A percentile compares a stretch with the other conserved stretches of the same genome.
These are phyloP conservation scores for Hypoxylon sp. DNA, from an alignment of 2,329 filamentous ascomycete species.

Conservation along the genomic window DNA sequence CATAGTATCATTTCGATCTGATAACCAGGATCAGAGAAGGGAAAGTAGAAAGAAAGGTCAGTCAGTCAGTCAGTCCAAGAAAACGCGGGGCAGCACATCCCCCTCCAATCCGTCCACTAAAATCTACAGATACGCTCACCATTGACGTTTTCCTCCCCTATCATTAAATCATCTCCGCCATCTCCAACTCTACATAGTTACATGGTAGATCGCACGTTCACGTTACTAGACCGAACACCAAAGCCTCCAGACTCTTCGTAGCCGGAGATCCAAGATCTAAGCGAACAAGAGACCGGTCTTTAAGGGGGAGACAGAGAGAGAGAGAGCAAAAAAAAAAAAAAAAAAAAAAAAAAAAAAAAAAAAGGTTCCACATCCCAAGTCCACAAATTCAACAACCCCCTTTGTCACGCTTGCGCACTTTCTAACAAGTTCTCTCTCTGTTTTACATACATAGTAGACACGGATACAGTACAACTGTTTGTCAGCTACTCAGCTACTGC, in stretches of 20 bases:
- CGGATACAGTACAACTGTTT: too few relatives aligned
- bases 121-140: slow-evolving; percentile 8
- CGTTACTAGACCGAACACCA: slow-evolving; percentile 20
- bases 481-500: too few relatives aligned
- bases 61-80: too few relatives aligned
- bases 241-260: slow-evolving; percentile 2
- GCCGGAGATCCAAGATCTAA: slow-evolving; percentile 24
- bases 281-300: slow-evolving; percentile 32
- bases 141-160: slow-evolving; percentile 18
- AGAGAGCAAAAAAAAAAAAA: too few relatives aligned
- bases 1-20: slow-evolving; percentile 8
- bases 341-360: too few relatives aligned
- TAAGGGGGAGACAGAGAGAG: too few relatives aligned
- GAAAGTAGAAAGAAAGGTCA: slow-evolving; percentile 4
- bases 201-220: background rate
- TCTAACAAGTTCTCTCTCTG: slow-evolving; percentile 7
- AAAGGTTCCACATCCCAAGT: slow-evolving; percentile 25
- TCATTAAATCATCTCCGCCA: slow-evolving; percentile 28
- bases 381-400: slow-evolving; percentile 14
- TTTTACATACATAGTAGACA: too few relatives aligned
- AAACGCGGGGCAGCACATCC: slow-evolving; percentile 31
- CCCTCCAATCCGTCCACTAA: slow-evolving; percentile 21
- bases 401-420: slow-evolving; percentile 21
- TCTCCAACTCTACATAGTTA: slow-evolving; percentile 23
- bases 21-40: too few relatives aligned